Base-by-base conservation (phyloP, 495 filamentous ascomycete genomes). In the Aspergillus heteromorphus region DNA sequence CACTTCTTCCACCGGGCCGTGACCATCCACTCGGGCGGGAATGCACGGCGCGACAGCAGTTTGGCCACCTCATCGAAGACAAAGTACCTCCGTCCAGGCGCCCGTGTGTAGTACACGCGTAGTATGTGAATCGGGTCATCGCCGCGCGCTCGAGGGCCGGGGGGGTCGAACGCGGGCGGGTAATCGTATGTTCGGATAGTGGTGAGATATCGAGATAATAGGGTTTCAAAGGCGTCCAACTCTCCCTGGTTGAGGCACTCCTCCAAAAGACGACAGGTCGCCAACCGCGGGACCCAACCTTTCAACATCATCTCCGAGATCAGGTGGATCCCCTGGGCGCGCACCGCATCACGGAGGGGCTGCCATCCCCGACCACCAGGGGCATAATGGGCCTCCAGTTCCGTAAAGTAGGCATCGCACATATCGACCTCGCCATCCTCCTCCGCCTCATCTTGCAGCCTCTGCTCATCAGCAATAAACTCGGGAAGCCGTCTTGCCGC, bases 291-390 rank as follows among this genome's bases (percentile, higher is more conserved):
- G 5, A 78, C 49, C 72, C 72, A 75, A 49, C 57, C 55, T n/a
- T 80, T 77, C 13, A 55, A 41, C 40, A 84, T 76, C 56, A 85
- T 82, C 9, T 76, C 69, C 21, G 71, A 73, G 25, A 92, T 62
- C 29, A 87, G 68, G 30, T 71, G 59, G 9, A 89, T 63, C n/a
- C 84, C 86, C 51, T 89, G 85, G 5, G 86, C 79, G 51, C 87
- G 79, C 19, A 85, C 84, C 36, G 87, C 76, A 45, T 80, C 71
- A 48, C 79, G 78, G 0, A 92, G 72, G 52, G 83, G 80, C 48
- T 69, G 80, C 87, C 87, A 91, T 27, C 87, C 86, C 34, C 56
- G 61, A 3, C 72, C 70, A 40, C 67, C 67, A 8, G 70, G 65
- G 8, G 79, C 72, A 47, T 84, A 85, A 20, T 83, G 67, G 0